Conservation (phyloP, 495 filamentous ascomycete genomes). For the Penicillium malachiteum region DNA sequence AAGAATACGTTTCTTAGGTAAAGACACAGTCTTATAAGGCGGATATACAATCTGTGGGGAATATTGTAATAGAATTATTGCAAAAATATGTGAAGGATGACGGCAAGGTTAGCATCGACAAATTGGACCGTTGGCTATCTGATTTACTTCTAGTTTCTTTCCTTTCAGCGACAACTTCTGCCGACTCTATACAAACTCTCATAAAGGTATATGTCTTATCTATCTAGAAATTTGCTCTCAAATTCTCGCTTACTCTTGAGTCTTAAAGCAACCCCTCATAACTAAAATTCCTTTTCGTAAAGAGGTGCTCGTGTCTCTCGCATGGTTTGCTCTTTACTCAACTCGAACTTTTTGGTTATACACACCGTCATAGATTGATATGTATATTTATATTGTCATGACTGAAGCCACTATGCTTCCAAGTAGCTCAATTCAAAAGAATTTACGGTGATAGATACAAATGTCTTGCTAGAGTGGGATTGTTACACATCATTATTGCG, state of each 20-base stretch:
- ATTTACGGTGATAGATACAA: too few relatives aligned
- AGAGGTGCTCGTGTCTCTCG: constrained; percentile 16
- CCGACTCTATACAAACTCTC: constrained; percentile 22
- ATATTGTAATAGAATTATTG: constrained; percentile 35
- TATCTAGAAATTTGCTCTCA: constrained; percentile 1
- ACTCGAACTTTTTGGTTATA: constrained; percentile 18
- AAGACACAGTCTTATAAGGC: too few relatives aligned
- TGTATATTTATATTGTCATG: neutral
- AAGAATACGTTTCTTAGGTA: too few relatives aligned
- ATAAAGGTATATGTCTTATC: constrained; percentile 19
- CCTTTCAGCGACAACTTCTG: constrained; percentile 26
- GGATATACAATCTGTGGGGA: constrained; percentile 12
- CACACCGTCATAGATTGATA: neutral
- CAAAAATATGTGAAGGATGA: constrained; percentile 39
- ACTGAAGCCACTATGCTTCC: neutral
- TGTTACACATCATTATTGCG: too few relatives aligned
- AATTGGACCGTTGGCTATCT: constrained; percentile 24
- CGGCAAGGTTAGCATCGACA: constrained; percentile 30
- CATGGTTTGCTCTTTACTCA: constrained; percentile 18
- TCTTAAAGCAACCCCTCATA: constrained; percentile 14
- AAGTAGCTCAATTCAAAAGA: too few relatives aligned
- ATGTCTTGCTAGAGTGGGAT: too few relatives aligned
- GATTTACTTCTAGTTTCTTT: constrained; percentile 19
- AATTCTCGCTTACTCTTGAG: constrained; percentile 4
- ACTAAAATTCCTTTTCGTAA: constrained; percentile 6